phyloP scores from a whole-genome alignment of 208 protist genomes.

The Trypanosoma boissoni region DNA sequence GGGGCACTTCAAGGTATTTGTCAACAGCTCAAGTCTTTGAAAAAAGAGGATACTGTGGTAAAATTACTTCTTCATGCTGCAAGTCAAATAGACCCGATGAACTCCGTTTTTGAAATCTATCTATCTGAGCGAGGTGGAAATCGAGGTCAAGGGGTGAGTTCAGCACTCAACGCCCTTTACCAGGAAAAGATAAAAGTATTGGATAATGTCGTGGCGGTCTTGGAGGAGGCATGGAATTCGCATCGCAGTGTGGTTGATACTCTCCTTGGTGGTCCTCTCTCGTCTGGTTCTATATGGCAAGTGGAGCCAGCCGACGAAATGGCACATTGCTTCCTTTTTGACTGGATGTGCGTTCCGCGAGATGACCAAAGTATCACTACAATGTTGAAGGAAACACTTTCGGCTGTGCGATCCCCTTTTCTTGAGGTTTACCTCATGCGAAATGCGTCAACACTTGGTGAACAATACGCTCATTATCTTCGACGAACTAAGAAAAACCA shows the following conservation, averaged over 20 bases:
- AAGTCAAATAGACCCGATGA: conserved; percentile 72
- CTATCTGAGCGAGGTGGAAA: conserved; percentile 36
- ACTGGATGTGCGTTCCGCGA: conserved; percentile 74
- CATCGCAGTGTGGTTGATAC: conserved; percentile 71
- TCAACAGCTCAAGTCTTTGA: conserved; percentile 63
- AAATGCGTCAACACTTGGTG: conserved; percentile 47
- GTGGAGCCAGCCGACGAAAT: conserved; percentile 83
- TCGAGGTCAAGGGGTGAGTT: conserved; percentile 14
- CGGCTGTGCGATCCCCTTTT: conserved; percentile 61
- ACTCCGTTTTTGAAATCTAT: conserved; percentile 54
- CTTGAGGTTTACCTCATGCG: conserved; percentile 66
- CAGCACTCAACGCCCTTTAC: conserved; percentile 28
- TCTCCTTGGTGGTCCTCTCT: conserved; percentile 74
- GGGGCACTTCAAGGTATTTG: conserved; percentile 76
- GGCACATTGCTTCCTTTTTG: conserved; percentile 82
- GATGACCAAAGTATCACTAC: conserved; percentile 46
- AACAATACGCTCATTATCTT: conserved; percentile 84
- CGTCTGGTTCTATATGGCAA: conserved; percentile 82
- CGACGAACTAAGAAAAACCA: conserved; percentile 55
- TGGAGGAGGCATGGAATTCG: conserved; percentile 75
- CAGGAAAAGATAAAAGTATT: conserved; percentile 70
- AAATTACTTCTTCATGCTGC: conserved; percentile 85
- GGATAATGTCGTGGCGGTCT: conserved; percentile 38
- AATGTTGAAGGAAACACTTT: conserved; percentile 67
- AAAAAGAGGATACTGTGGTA: conserved; percentile 66